Evolutionary conservation across 2,329 filamentous ascomycete genomes (phyloP).

Genomic region (Bipolaris bicolor): DNA sequence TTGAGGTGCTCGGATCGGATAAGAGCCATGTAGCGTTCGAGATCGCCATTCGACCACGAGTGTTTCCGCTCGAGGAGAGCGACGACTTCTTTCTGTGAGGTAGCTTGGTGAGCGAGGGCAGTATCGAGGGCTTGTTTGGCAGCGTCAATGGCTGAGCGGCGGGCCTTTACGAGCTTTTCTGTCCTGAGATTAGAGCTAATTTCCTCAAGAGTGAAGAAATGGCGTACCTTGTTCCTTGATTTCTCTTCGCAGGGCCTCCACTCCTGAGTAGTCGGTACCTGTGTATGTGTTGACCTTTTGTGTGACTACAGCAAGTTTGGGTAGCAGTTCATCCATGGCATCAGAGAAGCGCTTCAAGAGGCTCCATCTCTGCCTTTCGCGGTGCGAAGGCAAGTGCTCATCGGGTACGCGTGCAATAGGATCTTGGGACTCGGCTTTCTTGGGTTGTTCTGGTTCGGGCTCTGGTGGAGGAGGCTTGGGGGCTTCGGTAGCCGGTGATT

Average conservation of each 20-base stretch:
- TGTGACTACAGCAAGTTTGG: constrained; percentile 81
- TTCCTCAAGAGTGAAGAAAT: not conserved
- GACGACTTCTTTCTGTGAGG: constrained; percentile 94
- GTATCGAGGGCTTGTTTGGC: constrained; percentile 79
- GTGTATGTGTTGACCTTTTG: constrained; percentile 93
- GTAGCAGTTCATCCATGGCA: constrained; percentile 88
- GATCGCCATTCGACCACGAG: constrained; percentile 82
- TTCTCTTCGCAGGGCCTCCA: constrained; percentile 80
- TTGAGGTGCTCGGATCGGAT: constrained; percentile 93
- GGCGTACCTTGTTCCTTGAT: constrained; percentile 70
- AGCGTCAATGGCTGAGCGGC: constrained; percentile 68
- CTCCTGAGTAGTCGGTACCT: constrained; percentile 81
- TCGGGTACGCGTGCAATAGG: constrained; percentile 44
- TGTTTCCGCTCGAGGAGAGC: constrained; percentile 92
- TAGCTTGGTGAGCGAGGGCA: constrained; percentile 82
- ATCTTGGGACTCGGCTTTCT: constrained; percentile 26
- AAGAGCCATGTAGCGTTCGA: constrained; percentile 91
- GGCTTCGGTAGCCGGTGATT: constrained; percentile 4
- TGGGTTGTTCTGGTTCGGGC: constrained; percentile 2
- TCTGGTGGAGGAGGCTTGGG: constrained; percentile 15
- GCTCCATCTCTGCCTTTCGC: constrained; percentile 61
- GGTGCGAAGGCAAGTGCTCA: constrained; percentile 59
- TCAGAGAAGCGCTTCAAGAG: constrained; percentile 67
- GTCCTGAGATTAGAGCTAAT: constrained; percentile 15
- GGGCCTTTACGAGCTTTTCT: constrained; percentile 64